Evolutionary conservation across 2,329 filamentous ascomycete species (phyloP), one percentile per base, ranked within the genome.

Genomic region (Aspergillus sp.): DNA sequence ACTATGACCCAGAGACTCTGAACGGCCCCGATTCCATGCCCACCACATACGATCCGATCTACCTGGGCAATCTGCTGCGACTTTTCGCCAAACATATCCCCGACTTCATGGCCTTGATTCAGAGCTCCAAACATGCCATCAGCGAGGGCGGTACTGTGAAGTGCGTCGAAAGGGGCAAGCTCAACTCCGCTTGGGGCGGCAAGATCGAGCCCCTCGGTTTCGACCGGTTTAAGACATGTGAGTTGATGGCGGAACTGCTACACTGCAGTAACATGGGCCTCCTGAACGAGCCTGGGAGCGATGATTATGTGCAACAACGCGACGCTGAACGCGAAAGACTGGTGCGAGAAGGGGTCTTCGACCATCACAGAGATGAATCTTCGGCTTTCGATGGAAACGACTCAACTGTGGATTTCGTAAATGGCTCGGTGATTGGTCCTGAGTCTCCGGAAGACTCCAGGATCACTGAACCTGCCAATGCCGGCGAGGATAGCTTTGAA

Each of bases 221-320:
- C 67, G 94, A 99, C 72, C 83, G 94, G 17, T 99, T 99, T 79
- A 99, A 99, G 78, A 97, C 94, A 0, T 99, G 94, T 71, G 94
- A 99, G 73, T 80, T 99, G 54, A 97, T 99, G 94, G 94, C 94
- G 1, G 94, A 99, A 72, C 79, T 99, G 42, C 76, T 99, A 36
- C 94, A 99, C 72, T 99, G 94, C 74, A 97, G 93, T 71, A 99
- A 99, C 69, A 99, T 99, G 94, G 92, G 89, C 5, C 78, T 99
- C 32, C 77, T 99, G 59, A 99, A 99, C 67, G 92, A 97, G 69
- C 79, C 85, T 9, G 94, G 93, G 29, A 92, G 91, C 10, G 92
- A 99, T 68, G 87, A 91, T 59, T 85, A 96, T 58, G 91, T 97
- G 54, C 85, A 82, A 55, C 80, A 84, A 40, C 83, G 94, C 55